Evolutionary conservation across 176 grass and related monocot genomes (phyloP), one percentile per base, ranked within the genome.

Genomic region (Hyparrhenia diplandra): DNA sequence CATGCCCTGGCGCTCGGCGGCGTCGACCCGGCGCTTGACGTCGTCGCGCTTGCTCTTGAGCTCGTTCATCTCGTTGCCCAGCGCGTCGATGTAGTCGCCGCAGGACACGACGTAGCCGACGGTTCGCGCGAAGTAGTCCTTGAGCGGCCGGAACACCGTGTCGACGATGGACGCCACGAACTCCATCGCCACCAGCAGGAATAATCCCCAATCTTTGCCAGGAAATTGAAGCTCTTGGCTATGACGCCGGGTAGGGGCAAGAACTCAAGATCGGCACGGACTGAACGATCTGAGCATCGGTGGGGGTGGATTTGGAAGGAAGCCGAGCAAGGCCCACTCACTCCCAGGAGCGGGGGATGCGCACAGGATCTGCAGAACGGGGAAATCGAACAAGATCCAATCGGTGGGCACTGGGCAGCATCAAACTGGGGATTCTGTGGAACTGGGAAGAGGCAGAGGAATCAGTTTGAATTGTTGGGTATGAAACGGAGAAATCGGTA

Each of bases 41-140:
- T 97, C 91, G 79, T 97, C 91, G 55, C 89, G 81, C 94, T 88
- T 94, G 85, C 91, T 92, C 89, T 90, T 94, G 76, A 94, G 89
- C 82, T 97, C 89, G 69, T 84, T 82, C 85, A 97, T 88, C 79
- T 85, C 82, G 31, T 86, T 35, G 8, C 75, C 32, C 75, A 97
- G 71, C 18, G 46, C 52, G 11, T 88, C 87, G 54, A 97, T 85
- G 89, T 90, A 97, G 64, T 91, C 86, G 73, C 74, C 78, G 82
- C 86, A 91, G 64, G 91, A 90, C 55, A 85, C 58, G 81, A 89
- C 87, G 60, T 97, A 94, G 51, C 94, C 91, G 74, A 83, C 83
- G 18, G 87, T 94, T 63, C 87, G 89, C 12, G 91, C 63, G 78
- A 89, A 91, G 94, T 91, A 97, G 82, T 91, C 88, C 72, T 91